phyloP scores from a whole-genome alignment of 495 filamentous ascomycete genomes.

The Aspergillus egyptiacus region DNA sequence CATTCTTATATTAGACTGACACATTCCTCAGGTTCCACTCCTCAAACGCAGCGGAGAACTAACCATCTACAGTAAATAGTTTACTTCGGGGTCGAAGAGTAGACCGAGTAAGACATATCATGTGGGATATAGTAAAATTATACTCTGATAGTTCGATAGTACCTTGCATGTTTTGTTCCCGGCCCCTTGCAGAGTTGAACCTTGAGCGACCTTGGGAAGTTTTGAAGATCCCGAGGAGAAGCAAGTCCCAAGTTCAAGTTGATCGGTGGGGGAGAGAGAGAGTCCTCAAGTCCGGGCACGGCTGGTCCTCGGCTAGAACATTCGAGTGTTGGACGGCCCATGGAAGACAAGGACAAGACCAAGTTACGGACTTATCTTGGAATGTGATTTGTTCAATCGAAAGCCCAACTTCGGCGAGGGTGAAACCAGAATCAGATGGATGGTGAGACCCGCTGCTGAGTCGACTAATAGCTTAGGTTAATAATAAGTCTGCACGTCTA shows the following conservation, averaged over 20 bases:
- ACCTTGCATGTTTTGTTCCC: conserved; percentile 9
- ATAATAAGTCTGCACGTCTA: conserved; percentile 21
- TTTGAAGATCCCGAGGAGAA: no score
- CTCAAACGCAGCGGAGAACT: neutral
- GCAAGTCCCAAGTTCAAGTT: no score
- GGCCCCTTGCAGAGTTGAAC: conserved; percentile 7
- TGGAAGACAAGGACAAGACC: no score
- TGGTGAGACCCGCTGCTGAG: neutral
- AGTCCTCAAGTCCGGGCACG: no score
- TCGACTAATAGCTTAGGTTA: neutral
- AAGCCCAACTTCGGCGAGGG: no score
- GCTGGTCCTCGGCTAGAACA: no score
- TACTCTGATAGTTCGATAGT: neutral
- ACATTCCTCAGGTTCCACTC: neutral
- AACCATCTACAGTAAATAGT: neutral
- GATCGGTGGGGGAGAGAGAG: no score
- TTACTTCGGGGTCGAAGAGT: neutral
- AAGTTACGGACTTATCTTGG: no score
- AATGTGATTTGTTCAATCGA: no score
- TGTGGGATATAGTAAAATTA: neutral
- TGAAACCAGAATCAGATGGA: neutral
- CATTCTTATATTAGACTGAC: neutral
- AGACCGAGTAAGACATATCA: neutral
- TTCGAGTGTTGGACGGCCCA: no score
- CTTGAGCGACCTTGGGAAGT: no score